Base-by-base conservation (phyloP, 1,139 yeast species). In the Magnusiomyces fungicola region DNA sequence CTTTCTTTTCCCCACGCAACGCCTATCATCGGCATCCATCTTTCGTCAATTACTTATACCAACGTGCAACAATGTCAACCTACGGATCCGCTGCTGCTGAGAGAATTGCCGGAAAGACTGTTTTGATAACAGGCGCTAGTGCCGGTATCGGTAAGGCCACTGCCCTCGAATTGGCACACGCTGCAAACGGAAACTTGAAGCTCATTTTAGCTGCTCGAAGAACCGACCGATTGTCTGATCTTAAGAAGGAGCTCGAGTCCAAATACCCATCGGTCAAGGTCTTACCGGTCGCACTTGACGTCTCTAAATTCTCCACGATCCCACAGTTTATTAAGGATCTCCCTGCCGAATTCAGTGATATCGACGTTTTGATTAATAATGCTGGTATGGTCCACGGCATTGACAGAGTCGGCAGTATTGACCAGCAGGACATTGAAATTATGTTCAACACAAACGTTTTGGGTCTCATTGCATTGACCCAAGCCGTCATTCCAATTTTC, bases 371-470 rank as follows among this genome's bases (percentile, higher is more conserved):
- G 51, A 70, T 87, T 54, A 87, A 87, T 71, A 87, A 86, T 63
- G 94, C 95, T 6, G 95, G 95, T 38, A 76, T 82, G 67, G 95
- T 92, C 1, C 69, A 79, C 46, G 95, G 95, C 24, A 69, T 69
- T 44, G 89, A 78, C 30, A 63, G 67, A 39, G 85, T 85, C 27
- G 94, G 92, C 14, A 70, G 69, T 2, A 74, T 84, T 50, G 61
- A 66, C 1, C 69, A 70, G 25, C 66, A 67, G 1, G 92, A 84
- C 57, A 71, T 85, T 46, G 73, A 74, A 46, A 78, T 76, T 36
- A 82, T 83, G 83, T 74, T 81, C 61, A 73, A 77, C 56, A 85
- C 94, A 50, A 85, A 85, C 61, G 90, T 85, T 1, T 57, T 82
- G 47, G 95, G 92, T 1, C 69, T 84, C 59, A 80, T 85, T 55